These are phyloP conservation scores for Macrophomina tecta DNA, from an alignment of 2,329 filamentous ascomycete genomes.

Conservation along the genomic window DNA sequence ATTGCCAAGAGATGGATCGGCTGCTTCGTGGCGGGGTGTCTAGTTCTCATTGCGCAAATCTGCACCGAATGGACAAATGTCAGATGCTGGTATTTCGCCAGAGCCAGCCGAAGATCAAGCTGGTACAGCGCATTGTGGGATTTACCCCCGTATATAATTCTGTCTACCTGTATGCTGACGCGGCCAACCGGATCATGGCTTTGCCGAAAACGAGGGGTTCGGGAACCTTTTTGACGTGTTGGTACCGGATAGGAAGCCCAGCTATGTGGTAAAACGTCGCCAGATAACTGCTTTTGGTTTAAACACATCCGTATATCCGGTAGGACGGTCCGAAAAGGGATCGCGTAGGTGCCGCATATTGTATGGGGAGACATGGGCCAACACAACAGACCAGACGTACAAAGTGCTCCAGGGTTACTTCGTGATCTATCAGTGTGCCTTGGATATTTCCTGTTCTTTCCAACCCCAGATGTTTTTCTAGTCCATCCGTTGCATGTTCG, in stretches of 20 bases:
- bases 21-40: neutral
- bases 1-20: slow-evolving; percentile 19
- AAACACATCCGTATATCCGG: no score
- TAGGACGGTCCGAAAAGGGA: no score
- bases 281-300: no score
- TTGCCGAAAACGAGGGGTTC: neutral
- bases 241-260: neutral
- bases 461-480: no score
- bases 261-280: neutral
- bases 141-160: neutral
- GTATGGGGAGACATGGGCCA: no score
- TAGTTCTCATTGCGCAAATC: neutral
- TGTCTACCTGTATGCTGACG: slow-evolving; percentile 8
- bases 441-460: no score
- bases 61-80: neutral
- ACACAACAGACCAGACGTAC: no score
- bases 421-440: no score
- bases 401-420: no score
- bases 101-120: slow-evolving; percentile 1
- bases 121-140: neutral
- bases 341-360: no score
- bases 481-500: no score
- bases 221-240: neutral
- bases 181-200: neutral
- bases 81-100: neutral